Conservation (phyloP, 805 yeast species). For the Wickerhamiella sorbophila region DNA sequence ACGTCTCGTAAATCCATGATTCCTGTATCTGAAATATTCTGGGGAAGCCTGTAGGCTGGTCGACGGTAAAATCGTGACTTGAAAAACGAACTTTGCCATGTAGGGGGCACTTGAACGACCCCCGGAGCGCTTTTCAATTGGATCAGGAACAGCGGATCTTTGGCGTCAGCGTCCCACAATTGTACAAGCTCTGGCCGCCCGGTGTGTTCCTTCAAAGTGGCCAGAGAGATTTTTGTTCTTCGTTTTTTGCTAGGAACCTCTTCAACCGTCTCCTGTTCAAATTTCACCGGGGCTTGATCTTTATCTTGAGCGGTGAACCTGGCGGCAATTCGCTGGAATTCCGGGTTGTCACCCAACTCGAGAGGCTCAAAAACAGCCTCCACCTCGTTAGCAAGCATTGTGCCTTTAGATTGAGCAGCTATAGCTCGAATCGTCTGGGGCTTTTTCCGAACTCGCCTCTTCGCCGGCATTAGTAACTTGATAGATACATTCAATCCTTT, state of each 20-base stretch:
- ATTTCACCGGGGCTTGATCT: not conserved
- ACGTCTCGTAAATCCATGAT: slow-evolving; percentile 74
- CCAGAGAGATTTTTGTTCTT: slow-evolving; percentile 45
- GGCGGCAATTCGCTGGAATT: not conserved
- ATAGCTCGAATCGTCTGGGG: slow-evolving; percentile 1
- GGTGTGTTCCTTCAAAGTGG: slow-evolving; percentile 48
- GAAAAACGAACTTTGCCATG: slow-evolving; percentile 71
- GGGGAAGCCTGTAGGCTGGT: slow-evolving; percentile 60
- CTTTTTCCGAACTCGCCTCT: slow-evolving; percentile 1
- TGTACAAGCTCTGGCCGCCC: slow-evolving; percentile 61
- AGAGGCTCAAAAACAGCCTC: not conserved
- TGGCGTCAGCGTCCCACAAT: slow-evolving; percentile 78
- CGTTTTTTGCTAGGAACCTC: slow-evolving; percentile 32
- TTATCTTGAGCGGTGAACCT: not conserved
- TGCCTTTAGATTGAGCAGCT: not conserved
- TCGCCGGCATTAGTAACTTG: slow-evolving; percentile 1
- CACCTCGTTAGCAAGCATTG: not conserved
- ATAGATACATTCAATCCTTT: slow-evolving; percentile 5
- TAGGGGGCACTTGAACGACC: slow-evolving; percentile 61
- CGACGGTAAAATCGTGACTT: slow-evolving; percentile 28
- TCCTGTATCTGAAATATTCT: slow-evolving; percentile 67
- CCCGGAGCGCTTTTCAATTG: slow-evolving; percentile 52
- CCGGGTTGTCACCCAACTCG: not conserved
- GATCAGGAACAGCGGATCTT: slow-evolving; percentile 55
- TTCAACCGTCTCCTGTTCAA: not conserved